These are phyloP conservation scores for Dendrocalamus sinicus DNA, from an alignment of 176 grass and related monocot genomes.

Conservation along the genomic window DNA sequence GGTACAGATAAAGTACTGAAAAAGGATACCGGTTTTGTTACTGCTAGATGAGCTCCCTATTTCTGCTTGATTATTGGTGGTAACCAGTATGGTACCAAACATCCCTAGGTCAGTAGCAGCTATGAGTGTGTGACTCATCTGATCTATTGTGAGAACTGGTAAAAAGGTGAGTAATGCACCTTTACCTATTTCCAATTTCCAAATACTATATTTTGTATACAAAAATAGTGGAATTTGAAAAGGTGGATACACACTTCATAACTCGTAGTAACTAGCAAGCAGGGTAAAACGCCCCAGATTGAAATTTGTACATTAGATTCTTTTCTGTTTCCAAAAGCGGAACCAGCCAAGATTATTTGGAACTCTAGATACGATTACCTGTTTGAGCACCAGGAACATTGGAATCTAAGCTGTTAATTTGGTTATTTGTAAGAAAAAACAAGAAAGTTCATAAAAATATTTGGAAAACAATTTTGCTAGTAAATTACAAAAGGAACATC, in stretches of 20 bases:
- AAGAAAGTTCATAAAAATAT: background rate
- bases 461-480: background rate
- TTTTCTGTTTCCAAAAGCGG: background rate
- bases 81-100: background rate
- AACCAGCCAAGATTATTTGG: background rate
- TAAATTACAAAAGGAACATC: background rate
- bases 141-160: background rate
- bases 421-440: conserved; percentile 17
- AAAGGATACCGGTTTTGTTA: background rate
- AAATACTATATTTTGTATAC: background rate
- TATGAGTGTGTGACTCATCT: background rate
- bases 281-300: background rate
- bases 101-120: background rate
- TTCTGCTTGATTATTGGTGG: background rate
- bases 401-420: background rate
- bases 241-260: background rate
- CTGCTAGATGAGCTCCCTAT: background rate
- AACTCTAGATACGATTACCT: conserved; percentile 16
- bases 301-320: background rate
- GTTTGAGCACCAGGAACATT: background rate
- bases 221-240: background rate
- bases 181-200: background rate
- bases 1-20: background rate
- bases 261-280: background rate
- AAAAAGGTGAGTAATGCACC: background rate